phyloP scores from a whole-genome alignment of 176 grass and related monocot species.

The Juncus inflexus region DNA sequence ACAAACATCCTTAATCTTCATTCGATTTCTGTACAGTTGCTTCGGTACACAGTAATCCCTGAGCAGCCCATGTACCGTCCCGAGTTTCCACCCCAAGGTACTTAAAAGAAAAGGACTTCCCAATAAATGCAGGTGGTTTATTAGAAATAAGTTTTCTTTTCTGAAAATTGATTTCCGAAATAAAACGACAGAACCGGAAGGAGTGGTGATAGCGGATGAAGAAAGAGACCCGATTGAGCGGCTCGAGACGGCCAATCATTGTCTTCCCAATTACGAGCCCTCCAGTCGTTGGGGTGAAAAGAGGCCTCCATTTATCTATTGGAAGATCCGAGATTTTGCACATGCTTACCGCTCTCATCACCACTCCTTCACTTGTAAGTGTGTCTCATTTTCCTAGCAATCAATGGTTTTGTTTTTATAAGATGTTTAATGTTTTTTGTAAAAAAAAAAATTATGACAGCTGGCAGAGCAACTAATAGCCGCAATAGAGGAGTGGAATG shows the following conservation, averaged over 20 bases:
- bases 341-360: slow-evolving; percentile 62
- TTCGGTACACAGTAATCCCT: slow-evolving; percentile 64
- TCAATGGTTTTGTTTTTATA: background rate
- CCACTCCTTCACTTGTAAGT: slow-evolving; percentile 57
- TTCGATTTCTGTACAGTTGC: slow-evolving; percentile 31
- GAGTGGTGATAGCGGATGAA: slow-evolving; percentile 40
- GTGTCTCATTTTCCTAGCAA: too few relatives aligned
- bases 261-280: slow-evolving; percentile 34
- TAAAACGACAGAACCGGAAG: slow-evolving; percentile 53
- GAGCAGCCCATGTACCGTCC: slow-evolving; percentile 75
- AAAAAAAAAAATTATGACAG: slow-evolving; percentile 18
- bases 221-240: slow-evolving; percentile 50
- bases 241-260: slow-evolving; percentile 37
- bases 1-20: background rate
- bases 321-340: slow-evolving; percentile 81
- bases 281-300: slow-evolving; percentile 25
- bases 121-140: too few relatives aligned
- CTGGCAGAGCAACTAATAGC: slow-evolving; percentile 62
- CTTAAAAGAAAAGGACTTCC: too few relatives aligned
- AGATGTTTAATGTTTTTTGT: background rate
- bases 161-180: background rate
- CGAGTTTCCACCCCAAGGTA: slow-evolving; percentile 69
- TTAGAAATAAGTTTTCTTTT: too few relatives aligned
- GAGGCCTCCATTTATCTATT: slow-evolving; percentile 53
- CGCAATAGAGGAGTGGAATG: slow-evolving; percentile 52